These are phyloP conservation scores for Lumnitzera littorea DNA, from an alignment of 345 rosid species.

Conservation along the genomic window DNA sequence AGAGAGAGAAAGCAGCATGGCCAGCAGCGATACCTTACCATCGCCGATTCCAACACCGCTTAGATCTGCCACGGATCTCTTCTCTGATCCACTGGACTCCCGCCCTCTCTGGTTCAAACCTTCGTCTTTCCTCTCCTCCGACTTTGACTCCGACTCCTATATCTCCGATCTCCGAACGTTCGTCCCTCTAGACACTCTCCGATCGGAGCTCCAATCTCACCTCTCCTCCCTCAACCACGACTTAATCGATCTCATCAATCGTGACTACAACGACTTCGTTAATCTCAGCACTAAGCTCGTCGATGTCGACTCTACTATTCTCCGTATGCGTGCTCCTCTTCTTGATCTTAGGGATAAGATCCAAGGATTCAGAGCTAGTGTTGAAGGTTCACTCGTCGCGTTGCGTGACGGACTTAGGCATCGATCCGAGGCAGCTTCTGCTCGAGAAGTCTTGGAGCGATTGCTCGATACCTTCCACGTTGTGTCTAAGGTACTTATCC, in stretches of 20 bases:
- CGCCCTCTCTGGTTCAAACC: conserved; percentile 98
- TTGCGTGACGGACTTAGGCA: conserved; percentile 75
- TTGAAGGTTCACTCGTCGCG: conserved; percentile 60
- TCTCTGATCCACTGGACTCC: conserved; percentile 80
- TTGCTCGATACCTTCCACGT: conserved; percentile 92
- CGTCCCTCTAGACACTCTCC: conserved; percentile 90
- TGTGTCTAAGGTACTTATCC: conserved; percentile 63
- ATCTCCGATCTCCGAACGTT: conserved; percentile 93
- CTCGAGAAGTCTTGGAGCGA: conserved; percentile 80
- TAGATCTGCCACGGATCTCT: conserved; percentile 78
- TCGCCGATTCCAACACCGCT: conserved; percentile 38
- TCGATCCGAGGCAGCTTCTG: conserved; percentile 88
- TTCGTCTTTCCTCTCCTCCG: conserved; percentile 66
- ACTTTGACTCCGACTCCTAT: conserved; percentile 83
- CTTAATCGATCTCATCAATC: conserved; percentile 93
- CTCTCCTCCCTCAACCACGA: conserved; percentile 90
- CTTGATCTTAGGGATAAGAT: conserved; percentile 88
- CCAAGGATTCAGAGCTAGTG: conserved; percentile 62
- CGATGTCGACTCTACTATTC: conserved; percentile 82
- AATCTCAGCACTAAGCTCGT: conserved; percentile 94
- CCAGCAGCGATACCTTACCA: conserved; percentile 33
- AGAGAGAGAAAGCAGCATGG: no score
- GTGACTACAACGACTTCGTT: conserved; percentile 95
- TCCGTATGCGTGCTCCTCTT: conserved; percentile 96
- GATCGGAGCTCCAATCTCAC: conserved; percentile 83